These are phyloP conservation scores for Neotropicomus parvogracilis DNA, from an alignment of 1,284 basidiomycete species.

Conservation along the genomic window DNA sequence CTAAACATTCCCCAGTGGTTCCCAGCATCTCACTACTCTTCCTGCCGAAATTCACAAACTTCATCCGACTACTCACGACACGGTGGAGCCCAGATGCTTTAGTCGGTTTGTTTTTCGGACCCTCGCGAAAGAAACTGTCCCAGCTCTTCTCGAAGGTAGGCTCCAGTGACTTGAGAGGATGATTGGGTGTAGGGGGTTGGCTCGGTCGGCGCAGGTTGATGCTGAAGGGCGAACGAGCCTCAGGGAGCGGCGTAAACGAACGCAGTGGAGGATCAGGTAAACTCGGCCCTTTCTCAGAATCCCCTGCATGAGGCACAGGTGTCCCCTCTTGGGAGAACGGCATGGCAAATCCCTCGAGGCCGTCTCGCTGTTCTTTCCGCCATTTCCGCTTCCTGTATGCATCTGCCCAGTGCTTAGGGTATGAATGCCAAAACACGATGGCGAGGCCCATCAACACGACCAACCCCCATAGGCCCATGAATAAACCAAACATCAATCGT, in stretches of 20 bases:
- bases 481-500: constrained; percentile 75
- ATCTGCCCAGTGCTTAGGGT: constrained; percentile 47
- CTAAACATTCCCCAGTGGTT: constrained; percentile 11
- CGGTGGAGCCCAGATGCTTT: constrained; percentile 14
- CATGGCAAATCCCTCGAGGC: constrained; percentile 42
- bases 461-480: constrained; percentile 76
- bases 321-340: constrained; percentile 36
- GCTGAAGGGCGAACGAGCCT: constrained; percentile 32
- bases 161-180: constrained; percentile 32
- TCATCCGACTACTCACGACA: constrained; percentile 39
- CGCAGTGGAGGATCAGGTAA: constrained; percentile 35
- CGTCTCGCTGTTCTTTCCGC: constrained; percentile 48
- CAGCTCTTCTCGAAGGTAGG: constrained; percentile 44
- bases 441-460: constrained; percentile 71
- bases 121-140: constrained; percentile 47
- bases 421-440: constrained; percentile 66
- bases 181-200: constrained; percentile 28
- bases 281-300: constrained; percentile 31
- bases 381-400: constrained; percentile 48
- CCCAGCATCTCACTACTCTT: constrained; percentile 36
- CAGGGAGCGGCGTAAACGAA: constrained; percentile 50
- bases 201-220: constrained; percentile 38
- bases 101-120: constrained; percentile 20
- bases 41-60: constrained; percentile 44
- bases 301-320: constrained; percentile 19